These are phyloP conservation scores for Pouteria glomerata DNA, from an alignment of 148 eudicot genomes.

Conservation along the genomic window DNA sequence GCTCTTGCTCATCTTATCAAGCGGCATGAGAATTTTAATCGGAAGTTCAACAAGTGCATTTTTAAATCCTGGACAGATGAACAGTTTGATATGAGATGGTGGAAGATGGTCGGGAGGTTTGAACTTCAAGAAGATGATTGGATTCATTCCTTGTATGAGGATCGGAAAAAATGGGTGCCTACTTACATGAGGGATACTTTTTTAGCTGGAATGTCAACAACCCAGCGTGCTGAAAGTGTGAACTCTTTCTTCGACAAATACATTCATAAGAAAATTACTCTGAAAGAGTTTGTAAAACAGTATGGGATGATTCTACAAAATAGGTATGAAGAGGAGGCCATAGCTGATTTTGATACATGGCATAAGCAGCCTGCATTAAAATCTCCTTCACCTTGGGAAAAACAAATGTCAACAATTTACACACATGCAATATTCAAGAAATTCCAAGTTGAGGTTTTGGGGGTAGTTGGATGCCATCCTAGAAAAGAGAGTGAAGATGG, in stretches of 20 bases:
- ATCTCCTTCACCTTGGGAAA: constrained; percentile 58
- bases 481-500: constrained; percentile 38
- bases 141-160: constrained; percentile 43
- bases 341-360: constrained; percentile 50
- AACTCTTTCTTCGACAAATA: constrained; percentile 45
- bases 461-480: constrained; percentile 53
- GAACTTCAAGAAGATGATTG: constrained; percentile 51
- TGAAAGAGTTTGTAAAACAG: constrained; percentile 44
- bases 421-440: constrained; percentile 49
- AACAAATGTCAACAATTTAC: constrained; percentile 45
- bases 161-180: constrained; percentile 51
- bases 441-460: constrained; percentile 50
- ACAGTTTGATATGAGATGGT: constrained; percentile 52
- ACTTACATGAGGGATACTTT: constrained; percentile 36
- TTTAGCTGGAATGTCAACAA: constrained; percentile 48
- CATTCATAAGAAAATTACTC: constrained; percentile 31
- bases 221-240: constrained; percentile 43
- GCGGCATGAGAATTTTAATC: constrained; percentile 32
- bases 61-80: constrained; percentile 46
- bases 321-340: constrained; percentile 55
- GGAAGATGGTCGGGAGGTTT: constrained; percentile 45
- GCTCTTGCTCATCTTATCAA: constrained; percentile 34
- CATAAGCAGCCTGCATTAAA: constrained; percentile 49
- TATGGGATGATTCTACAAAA: constrained; percentile 39
- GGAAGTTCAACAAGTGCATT: constrained; percentile 45